A percentile compares a stretch with the other conserved stretches of the same genome.
These are phyloP conservation scores for Yamadazyma songkhlaensis DNA, from an alignment of 1,139 yeast species.

Conservation along the genomic window DNA sequence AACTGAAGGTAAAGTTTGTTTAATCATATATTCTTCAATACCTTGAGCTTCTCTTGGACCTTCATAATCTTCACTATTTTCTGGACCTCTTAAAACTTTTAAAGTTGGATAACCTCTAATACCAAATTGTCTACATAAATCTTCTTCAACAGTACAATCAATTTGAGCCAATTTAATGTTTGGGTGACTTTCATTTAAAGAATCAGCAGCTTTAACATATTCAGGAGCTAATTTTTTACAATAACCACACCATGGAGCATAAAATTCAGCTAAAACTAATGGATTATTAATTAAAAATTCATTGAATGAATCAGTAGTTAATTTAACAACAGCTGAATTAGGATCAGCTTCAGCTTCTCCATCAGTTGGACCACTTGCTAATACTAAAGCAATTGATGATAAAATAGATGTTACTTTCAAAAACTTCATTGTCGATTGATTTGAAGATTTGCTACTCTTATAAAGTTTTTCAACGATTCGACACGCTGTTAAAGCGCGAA, in stretches of 20 bases:
- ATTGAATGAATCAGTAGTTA: slow-evolving; percentile 59
- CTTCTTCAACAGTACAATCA: slow-evolving; percentile 87
- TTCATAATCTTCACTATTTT: slow-evolving; percentile 57
- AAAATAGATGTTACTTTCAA: slow-evolving; percentile 40
- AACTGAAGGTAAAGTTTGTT: slow-evolving; percentile 83
- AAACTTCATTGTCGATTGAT: slow-evolving; percentile 33
- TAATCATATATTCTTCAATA: slow-evolving; percentile 75
- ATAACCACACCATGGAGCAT: slow-evolving; percentile 99
- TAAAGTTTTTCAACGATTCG: background rate
- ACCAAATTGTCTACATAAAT: slow-evolving; percentile 70
- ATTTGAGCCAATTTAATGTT: slow-evolving; percentile 82
- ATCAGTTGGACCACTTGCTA: slow-evolving; percentile 42
- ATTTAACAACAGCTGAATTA: slow-evolving; percentile 84
- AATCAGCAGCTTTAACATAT: slow-evolving; percentile 80
- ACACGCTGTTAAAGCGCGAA: slow-evolving; percentile 3
- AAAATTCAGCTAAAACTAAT: slow-evolving; percentile 88
- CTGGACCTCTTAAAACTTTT: slow-evolving; percentile 73
- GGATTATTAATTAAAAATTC: slow-evolving; percentile 68
- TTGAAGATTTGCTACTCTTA: background rate
- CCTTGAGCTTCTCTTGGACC: slow-evolving; percentile 85
- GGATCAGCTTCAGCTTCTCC: slow-evolving; percentile 73
- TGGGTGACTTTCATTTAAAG: slow-evolving; percentile 53
- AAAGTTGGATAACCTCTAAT: slow-evolving; percentile 92
- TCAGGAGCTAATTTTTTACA: slow-evolving; percentile 95
- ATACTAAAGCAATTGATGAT: slow-evolving; percentile 38